Conservation (phyloP, 768 basidiomycete species). For the Mycena rosella region DNA sequence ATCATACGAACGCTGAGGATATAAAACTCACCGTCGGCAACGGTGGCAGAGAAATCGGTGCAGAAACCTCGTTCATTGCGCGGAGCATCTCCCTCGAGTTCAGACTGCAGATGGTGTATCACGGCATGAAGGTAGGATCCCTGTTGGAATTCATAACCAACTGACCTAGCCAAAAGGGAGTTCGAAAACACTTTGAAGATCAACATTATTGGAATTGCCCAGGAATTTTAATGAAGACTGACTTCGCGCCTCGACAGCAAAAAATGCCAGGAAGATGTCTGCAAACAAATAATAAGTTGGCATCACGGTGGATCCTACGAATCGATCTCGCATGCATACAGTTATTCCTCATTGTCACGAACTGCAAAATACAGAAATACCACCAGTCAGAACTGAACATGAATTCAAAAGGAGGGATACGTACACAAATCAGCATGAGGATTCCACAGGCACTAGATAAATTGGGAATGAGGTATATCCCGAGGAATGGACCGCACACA, state of each 20-base stretch:
- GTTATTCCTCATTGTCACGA: not conserved
- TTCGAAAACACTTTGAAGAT: constrained; percentile 5
- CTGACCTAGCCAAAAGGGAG: constrained; percentile 18
- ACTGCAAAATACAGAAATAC: constrained; percentile 10
- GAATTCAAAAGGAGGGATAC: not conserved
- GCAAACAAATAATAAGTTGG: not conserved
- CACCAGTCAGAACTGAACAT: not conserved
- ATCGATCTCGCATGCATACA: constrained; percentile 1
- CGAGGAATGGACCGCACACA: not conserved
- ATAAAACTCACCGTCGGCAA: constrained; percentile 11
- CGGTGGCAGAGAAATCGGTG: not conserved
- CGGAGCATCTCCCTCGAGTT: constrained; percentile 13
- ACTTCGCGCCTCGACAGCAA: constrained; percentile 9
- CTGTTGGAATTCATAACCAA: not conserved
- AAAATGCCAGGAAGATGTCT: constrained; percentile 17
- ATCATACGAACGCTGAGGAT: not conserved
- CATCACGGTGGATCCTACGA: constrained; percentile 2
- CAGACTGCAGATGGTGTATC: constrained; percentile 9
- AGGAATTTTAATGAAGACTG: constrained; percentile 1
- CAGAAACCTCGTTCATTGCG: constrained; percentile 5
- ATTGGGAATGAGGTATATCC: not conserved
- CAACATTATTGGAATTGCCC: not conserved
- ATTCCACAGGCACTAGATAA: constrained; percentile 9
- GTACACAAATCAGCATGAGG: constrained; percentile 1
- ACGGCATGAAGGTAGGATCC: not conserved